These are phyloP conservation scores for Raphanus hybrid DNA, from an alignment of 441 rosid species.

Conservation along the genomic window DNA sequence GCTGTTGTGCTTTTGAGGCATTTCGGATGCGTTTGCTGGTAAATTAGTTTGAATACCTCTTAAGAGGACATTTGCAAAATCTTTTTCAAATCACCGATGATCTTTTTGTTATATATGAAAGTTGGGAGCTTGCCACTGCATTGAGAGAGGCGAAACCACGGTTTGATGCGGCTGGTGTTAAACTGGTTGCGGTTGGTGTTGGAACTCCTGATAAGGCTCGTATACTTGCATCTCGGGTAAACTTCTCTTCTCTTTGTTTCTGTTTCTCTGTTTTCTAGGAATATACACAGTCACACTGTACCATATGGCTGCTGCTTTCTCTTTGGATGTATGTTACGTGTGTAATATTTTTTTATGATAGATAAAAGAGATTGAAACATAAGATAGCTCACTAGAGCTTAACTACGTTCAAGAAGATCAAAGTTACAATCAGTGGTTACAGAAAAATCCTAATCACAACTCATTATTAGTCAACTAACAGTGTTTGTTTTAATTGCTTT, in stretches of 20 bases:
- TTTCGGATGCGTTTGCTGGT: constrained; percentile 91
- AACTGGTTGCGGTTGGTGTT: constrained; percentile 80
- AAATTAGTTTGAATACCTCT: constrained; percentile 13
- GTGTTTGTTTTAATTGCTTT: constrained; percentile 14
- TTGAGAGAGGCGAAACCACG: constrained; percentile 65
- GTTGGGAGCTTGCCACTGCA: constrained; percentile 82
- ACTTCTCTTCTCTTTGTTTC: neutral
- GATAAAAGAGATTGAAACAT: neutral
- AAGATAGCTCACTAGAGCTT: neutral
- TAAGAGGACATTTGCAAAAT: neutral
- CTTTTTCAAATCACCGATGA: neutral
- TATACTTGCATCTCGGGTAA: constrained; percentile 71
- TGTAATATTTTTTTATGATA: neutral
- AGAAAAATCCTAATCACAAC: neutral
- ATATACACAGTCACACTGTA: neutral
- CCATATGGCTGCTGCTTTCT: neutral
- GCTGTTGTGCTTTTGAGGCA: constrained; percentile 82
- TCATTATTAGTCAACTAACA: neutral
- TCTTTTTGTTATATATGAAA: constrained; percentile 24
- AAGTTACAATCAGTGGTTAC: neutral
- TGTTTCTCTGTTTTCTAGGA: neutral
- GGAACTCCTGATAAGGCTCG: constrained; percentile 81
- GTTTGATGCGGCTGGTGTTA: constrained; percentile 80
- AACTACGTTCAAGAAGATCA: neutral
- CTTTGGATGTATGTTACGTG: neutral